These are phyloP conservation scores for Russula vinacea DNA, from an alignment of 768 basidiomycete species.

Conservation along the genomic window DNA sequence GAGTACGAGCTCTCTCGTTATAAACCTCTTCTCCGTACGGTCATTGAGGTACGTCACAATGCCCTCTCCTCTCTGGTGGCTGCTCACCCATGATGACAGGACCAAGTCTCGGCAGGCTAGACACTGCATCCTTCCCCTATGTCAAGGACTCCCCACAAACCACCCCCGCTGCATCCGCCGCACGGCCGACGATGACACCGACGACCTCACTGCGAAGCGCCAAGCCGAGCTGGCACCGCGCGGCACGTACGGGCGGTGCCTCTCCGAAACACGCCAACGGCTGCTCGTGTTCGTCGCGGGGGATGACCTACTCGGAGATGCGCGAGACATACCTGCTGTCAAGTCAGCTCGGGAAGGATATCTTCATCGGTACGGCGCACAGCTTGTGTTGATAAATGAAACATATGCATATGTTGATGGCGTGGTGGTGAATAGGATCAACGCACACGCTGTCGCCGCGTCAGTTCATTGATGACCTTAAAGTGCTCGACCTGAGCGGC, in stretches of 20 bases:
- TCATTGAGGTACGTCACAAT: conserved; percentile 65
- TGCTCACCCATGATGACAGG: conserved; percentile 46
- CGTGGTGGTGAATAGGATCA: conserved; percentile 58
- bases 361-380: conserved; percentile 74
- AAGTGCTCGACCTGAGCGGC: conserved; percentile 82
- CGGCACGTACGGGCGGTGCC: conserved; percentile 49
- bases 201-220: conserved; percentile 79
- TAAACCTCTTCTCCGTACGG: conserved; percentile 74
- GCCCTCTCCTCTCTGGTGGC: background rate
- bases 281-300: conserved; percentile 89
- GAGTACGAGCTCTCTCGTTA: conserved; percentile 96
- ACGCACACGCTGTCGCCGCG: conserved; percentile 84
- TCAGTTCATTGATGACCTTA: conserved; percentile 81
- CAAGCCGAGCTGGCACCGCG: conserved; percentile 86
- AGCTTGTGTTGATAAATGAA: background rate
- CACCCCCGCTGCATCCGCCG: conserved; percentile 47
- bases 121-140: conserved; percentile 81
- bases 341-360: conserved; percentile 72
- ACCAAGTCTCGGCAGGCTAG: conserved; percentile 79
- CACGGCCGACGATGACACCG: conserved; percentile 43
- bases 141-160: conserved; percentile 73
- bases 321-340: conserved; percentile 83
- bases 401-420: too few relatives aligned
- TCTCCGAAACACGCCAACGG: conserved; percentile 60
- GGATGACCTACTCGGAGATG: conserved; percentile 95